These are phyloP conservation scores for Aspergillus sp. DNA, from an alignment of 2,329 filamentous ascomycete species.

Conservation along the genomic window DNA sequence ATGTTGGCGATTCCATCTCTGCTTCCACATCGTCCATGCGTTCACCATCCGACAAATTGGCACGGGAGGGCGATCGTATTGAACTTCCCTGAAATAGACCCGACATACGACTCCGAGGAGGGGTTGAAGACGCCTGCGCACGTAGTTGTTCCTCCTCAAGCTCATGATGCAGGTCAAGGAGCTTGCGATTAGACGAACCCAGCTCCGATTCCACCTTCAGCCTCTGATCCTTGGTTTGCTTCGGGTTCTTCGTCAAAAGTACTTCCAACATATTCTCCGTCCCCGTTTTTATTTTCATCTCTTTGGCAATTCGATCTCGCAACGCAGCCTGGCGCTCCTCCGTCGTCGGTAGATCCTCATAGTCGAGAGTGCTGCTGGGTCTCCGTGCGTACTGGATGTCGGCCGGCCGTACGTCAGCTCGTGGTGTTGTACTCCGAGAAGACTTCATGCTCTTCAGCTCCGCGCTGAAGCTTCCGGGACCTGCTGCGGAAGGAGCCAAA, in stretches of 20 bases:
- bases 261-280: conserved; percentile 98
- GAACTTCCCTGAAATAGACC: conserved; percentile 58
- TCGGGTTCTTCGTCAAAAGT: conserved; percentile 88
- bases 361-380: conserved; percentile 53
- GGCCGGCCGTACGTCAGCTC: conserved; percentile 56
- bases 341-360: conserved; percentile 59
- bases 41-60: conserved; percentile 37
- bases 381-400: conserved; percentile 35
- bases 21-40: conserved; percentile 58
- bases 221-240: conserved; percentile 86
- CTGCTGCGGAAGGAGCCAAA: conserved; percentile 67
- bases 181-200: conserved; percentile 77
- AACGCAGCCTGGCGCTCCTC: conserved; percentile 75
- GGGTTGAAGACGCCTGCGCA: conserved; percentile 55
- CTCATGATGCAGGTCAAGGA: conserved; percentile 59
- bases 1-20: conserved; percentile 82
- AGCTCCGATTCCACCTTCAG: conserved; percentile 81
- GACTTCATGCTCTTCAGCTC: conserved; percentile 71
- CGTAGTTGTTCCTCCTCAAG: conserved; percentile 61
- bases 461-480: conserved; percentile 83
- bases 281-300: conserved; percentile 96
- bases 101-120: conserved; percentile 53
- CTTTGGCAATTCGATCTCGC: conserved; percentile 84
- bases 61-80: conserved; percentile 51
- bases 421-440: conserved; percentile 61